phyloP scores from a whole-genome alignment of 257 asterid genomes.

The Rubia yunnanensis region DNA sequence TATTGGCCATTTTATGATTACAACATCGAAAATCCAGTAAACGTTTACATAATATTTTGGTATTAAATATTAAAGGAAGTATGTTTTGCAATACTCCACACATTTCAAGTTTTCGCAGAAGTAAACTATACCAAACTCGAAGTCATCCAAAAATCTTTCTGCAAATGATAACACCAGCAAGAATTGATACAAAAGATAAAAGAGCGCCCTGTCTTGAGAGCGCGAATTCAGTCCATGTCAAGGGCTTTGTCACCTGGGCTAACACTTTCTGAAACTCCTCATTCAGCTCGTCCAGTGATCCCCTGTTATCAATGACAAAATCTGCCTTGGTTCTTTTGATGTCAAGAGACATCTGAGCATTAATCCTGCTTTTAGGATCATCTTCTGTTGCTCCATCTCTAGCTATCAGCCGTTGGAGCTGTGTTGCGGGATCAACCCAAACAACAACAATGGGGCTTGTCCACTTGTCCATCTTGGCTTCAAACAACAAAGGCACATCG shows the following conservation, averaged over 20 bases:
- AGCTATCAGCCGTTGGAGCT: constrained; percentile 61
- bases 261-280: constrained; percentile 45
- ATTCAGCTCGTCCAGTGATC: constrained; percentile 56
- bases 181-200: constrained; percentile 40
- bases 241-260: constrained; percentile 45
- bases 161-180: constrained; percentile 44
- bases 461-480: constrained; percentile 81
- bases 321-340: constrained; percentile 61
- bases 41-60: neutral
- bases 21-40: neutral
- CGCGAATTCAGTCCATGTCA: constrained; percentile 78
- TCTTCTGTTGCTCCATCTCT: constrained; percentile 74
- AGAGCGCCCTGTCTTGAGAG: constrained; percentile 71
- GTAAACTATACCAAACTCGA: neutral
- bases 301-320: constrained; percentile 65
- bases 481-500: constrained; percentile 90
- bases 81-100: neutral
- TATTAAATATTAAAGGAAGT: neutral
- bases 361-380: constrained; percentile 66
- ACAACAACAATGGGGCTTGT: constrained; percentile 79
- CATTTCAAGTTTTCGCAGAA: neutral
- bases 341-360: constrained; percentile 83
- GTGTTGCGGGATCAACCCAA: constrained; percentile 84
- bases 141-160: constrained; percentile 32
- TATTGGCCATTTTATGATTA: neutral